Percentiles rank a stretch among this genome's conserved stretches.
These are phyloP conservation scores for Hyphopichia khmerensis DNA, from an alignment of 1,139 yeast species.

Conservation along the genomic window DNA sequence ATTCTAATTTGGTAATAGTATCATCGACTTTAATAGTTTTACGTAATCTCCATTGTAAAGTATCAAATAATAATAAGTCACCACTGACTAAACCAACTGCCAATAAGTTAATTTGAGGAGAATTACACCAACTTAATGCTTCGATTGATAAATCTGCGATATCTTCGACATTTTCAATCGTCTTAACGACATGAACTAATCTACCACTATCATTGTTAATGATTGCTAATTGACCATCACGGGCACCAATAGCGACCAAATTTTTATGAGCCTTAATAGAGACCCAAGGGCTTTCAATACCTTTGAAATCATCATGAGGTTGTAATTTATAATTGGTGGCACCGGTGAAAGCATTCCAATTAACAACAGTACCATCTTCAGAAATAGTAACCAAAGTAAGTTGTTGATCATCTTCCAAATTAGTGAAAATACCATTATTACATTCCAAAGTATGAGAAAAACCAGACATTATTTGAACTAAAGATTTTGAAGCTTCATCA, in stretches of 20 bases:
- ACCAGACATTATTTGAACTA: constrained; percentile 76
- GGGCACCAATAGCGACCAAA: constrained; percentile 71
- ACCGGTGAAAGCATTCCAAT: constrained; percentile 87
- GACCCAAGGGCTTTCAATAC: constrained; percentile 86
- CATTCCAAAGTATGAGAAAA: constrained; percentile 78
- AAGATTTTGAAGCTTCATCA: constrained; percentile 50
- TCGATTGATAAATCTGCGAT: constrained; percentile 81
- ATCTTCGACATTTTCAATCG: constrained; percentile 61
- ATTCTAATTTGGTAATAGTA: constrained; percentile 78
- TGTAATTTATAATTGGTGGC: constrained; percentile 64
- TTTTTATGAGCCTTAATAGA: constrained; percentile 51
- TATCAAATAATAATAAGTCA: constrained; percentile 75
- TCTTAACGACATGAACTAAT: constrained; percentile 62
- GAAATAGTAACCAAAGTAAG: constrained; percentile 72
- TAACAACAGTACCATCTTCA: constrained; percentile 84
- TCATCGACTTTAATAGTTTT: constrained; percentile 68
- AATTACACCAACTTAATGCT: constrained; percentile 77
- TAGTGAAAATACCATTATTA: constrained; percentile 72
- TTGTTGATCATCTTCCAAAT: constrained; percentile 58
- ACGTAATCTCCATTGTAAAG: constrained; percentile 84
- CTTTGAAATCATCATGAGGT: constrained; percentile 62
- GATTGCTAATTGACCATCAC: constrained; percentile 81
- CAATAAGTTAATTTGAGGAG: constrained; percentile 53
- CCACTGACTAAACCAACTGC: constrained; percentile 93
- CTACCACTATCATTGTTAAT: constrained; percentile 74